Evolutionary conservation across 2,329 filamentous ascomycete species (phyloP).

Genomic region (Arthroderma sp.): DNA sequence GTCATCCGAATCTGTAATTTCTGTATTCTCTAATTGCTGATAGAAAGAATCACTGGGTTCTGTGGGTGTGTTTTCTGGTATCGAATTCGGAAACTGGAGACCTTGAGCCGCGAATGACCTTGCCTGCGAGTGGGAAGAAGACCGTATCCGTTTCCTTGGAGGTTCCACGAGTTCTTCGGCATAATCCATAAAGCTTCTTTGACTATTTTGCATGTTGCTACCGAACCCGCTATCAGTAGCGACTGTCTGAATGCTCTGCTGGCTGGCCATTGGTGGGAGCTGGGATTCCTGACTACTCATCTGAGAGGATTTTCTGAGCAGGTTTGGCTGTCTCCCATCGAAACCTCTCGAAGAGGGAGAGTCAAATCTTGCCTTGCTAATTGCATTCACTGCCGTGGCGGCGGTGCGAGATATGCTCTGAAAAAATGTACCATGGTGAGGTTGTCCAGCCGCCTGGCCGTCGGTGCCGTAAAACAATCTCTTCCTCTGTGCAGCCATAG

Average conservation of each 20-base stretch:
- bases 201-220: slow-evolving; percentile 48
- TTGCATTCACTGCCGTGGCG: slow-evolving; percentile 83
- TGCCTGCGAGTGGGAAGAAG: slow-evolving; percentile 35
- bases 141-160: slow-evolving; percentile 61
- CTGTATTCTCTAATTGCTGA: slow-evolving; percentile 19
- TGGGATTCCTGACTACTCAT: slow-evolving; percentile 49
- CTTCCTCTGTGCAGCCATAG: slow-evolving; percentile 91
- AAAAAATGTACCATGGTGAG: slow-evolving; percentile 76
- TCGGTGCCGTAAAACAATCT: slow-evolving; percentile 74
- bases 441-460: slow-evolving; percentile 48
- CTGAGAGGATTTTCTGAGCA: slow-evolving; percentile 58
- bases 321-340: slow-evolving; percentile 52
- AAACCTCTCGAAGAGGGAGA: slow-evolving; percentile 61
- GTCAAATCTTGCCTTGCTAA: slow-evolving; percentile 90
- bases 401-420: slow-evolving; percentile 91
- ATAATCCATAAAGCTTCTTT: slow-evolving; percentile 19
- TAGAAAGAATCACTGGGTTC: slow-evolving; percentile 36
- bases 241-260: slow-evolving; percentile 61
- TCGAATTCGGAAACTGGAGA: slow-evolving; percentile 21
- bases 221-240: slow-evolving; percentile 62
- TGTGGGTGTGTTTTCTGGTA: slow-evolving; percentile 31
- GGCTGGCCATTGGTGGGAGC: slow-evolving; percentile 52
- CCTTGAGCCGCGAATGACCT: slow-evolving; percentile 23
- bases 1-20: slow-evolving; percentile 6
- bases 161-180: slow-evolving; percentile 41